Conservation (phyloP, 305 asterid genomes). For the Stenogyne calaminthoides region DNA sequence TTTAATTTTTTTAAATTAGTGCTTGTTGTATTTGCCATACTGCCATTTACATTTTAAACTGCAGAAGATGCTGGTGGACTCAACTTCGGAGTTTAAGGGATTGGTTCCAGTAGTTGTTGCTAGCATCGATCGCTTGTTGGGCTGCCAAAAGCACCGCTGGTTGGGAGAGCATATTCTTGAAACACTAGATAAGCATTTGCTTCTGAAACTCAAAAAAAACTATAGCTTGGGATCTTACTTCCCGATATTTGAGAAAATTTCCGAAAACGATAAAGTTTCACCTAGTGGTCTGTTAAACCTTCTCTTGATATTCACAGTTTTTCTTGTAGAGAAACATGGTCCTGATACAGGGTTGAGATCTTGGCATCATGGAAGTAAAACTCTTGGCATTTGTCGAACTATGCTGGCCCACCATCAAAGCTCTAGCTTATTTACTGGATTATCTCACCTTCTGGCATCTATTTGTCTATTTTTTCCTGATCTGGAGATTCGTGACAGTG, state of each 20-base stretch:
- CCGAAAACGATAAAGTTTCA: slow-evolving; percentile 69
- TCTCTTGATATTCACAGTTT: slow-evolving; percentile 60
- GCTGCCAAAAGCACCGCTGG: slow-evolving; percentile 69
- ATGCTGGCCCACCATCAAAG: slow-evolving; percentile 78
- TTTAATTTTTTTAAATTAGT: background rate
- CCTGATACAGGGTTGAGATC: slow-evolving; percentile 84
- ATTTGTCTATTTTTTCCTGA: slow-evolving; percentile 85
- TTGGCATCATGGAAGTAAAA: slow-evolving; percentile 87
- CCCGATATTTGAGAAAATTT: slow-evolving; percentile 79
- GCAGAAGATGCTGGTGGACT: slow-evolving; percentile 74
- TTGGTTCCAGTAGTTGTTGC: slow-evolving; percentile 73
- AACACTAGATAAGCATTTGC: slow-evolving; percentile 71
- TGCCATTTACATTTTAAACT: slow-evolving; percentile 30
- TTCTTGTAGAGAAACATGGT: slow-evolving; percentile 80
- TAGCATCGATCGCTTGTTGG: slow-evolving; percentile 73
- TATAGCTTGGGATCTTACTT: slow-evolving; percentile 81
- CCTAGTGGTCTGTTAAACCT: slow-evolving; percentile 74
- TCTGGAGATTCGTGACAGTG: slow-evolving; percentile 92
- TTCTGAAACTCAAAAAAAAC: slow-evolving; percentile 66
- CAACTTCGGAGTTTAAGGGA: slow-evolving; percentile 64
- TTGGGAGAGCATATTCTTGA: slow-evolving; percentile 83
- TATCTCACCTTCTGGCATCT: slow-evolving; percentile 75
- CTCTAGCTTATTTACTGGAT: slow-evolving; percentile 72
- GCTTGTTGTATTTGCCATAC: slow-evolving; percentile 15
- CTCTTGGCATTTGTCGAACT: slow-evolving; percentile 83